Conservation (phyloP, 345 rosid genomes). For the Pistacia vera region DNA sequence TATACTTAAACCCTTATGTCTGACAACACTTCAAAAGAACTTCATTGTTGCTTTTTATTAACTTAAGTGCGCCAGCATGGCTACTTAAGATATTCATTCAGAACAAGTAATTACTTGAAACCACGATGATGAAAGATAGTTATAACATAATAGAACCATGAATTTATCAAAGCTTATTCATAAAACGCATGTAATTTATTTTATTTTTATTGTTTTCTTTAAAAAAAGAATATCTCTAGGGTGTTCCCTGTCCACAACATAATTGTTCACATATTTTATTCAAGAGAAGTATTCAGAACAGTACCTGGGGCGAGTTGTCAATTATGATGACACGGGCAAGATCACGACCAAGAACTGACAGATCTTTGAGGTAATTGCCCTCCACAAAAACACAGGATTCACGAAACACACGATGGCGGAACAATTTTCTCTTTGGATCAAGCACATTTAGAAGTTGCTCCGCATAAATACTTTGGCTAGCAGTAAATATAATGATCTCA, state of each 20-base stretch:
- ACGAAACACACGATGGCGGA: conserved; percentile 93
- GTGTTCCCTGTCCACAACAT: not conserved
- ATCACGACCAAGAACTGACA: conserved; percentile 95
- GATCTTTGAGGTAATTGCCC: conserved; percentile 93
- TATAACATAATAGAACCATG: not conserved
- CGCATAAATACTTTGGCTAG: conserved; percentile 97
- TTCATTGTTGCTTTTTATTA: not conserved
- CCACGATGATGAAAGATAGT: not conserved
- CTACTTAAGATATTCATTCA: no score
- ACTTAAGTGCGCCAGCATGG: not conserved
- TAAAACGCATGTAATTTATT: not conserved
- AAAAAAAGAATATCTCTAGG: no score
- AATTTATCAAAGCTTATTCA: not conserved
- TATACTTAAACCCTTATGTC: no score
- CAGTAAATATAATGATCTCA: conserved; percentile 95
- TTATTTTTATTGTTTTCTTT: not conserved
- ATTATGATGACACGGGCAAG: conserved; percentile 79
- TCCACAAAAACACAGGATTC: conserved; percentile 96
- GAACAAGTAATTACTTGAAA: not conserved
- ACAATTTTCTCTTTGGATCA: conserved; percentile 92
- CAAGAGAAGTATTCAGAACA: conserved; percentile 1
- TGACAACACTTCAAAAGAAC: not conserved
- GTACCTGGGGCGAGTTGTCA: conserved; percentile 99
- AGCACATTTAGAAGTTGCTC: conserved; percentile 97
- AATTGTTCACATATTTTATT: not conserved